A percentile compares a stretch with the other conserved stretches of the same genome.
phyloP scores from a whole-genome alignment of 78 protist species.

The Kipferlia bialata region DNA sequence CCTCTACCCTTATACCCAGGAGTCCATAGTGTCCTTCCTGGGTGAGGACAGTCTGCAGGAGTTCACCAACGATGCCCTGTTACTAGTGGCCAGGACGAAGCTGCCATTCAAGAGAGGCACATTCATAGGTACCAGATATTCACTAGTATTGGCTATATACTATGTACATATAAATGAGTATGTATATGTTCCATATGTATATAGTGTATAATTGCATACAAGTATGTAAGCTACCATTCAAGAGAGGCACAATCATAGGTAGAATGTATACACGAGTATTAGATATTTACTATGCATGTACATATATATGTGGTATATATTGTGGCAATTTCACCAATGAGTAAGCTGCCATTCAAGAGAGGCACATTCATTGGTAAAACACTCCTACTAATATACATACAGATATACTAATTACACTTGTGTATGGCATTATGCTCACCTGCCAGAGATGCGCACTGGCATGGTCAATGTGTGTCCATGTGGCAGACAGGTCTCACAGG shows the following conservation, averaged over 20 bases:
- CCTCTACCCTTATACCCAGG: background rate
- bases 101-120: background rate
- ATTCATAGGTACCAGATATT: no score
- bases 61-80: background rate
- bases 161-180: no score
- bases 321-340: no score
- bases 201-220: no score
- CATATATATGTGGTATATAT: no score
- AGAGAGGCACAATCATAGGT: background rate
- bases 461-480: background rate
- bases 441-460: background rate
- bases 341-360: background rate
- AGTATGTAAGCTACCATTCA: background rate
- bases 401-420: no score
- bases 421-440: no score
- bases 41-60: background rate
- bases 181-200: no score
- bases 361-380: background rate
- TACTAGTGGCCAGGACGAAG: background rate
- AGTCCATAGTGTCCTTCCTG: background rate
- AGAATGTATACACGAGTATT: no score
- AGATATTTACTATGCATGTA: no score
- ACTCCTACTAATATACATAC: no score
- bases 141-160: no score
- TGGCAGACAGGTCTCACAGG: background rate